Percentiles rank a stretch among this genome's conserved stretches.
Conservation (phyloP, 2,329 filamentous ascomycete genomes). For the Diaporthe longicolla region DNA sequence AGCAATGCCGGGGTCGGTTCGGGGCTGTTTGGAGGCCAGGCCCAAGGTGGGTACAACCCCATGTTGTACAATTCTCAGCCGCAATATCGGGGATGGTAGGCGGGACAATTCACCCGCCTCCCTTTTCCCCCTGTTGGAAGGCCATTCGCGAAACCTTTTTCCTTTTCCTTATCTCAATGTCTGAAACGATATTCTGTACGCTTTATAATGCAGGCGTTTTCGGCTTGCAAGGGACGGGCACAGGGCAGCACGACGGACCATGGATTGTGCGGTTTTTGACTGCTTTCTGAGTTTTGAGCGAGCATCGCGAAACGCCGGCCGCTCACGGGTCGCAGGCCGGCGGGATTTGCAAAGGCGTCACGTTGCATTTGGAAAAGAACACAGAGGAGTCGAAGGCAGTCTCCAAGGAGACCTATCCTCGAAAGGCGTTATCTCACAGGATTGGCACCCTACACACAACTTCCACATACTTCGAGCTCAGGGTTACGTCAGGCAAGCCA, state of each 20-base stretch:
- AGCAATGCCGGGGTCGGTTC: conserved; percentile 88
- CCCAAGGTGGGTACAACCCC: conserved; percentile 95
- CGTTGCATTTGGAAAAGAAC: conserved; percentile 50
- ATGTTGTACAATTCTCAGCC: conserved; percentile 83
- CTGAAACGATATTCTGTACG: conserved; percentile 38
- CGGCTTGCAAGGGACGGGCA: conserved; percentile 42
- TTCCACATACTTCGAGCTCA: conserved; percentile 54
- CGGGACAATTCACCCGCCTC: not conserved
- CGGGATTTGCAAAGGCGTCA: conserved; percentile 43
- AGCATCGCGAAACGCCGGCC: conserved; percentile 45
- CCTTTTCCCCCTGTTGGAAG: not conserved
- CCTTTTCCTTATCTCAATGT: conserved; percentile 34
- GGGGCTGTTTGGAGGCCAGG: conserved; percentile 88
- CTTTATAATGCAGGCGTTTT: conserved; percentile 42
- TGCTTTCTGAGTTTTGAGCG: conserved; percentile 44
- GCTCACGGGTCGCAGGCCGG: conserved; percentile 41
- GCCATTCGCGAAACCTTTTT: conserved; percentile 22
- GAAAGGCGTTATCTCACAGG: conserved; percentile 41
- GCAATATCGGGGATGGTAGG: conserved; percentile 75
- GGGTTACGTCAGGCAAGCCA: conserved; percentile 74
- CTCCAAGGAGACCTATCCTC: conserved; percentile 44
- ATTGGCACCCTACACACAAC: conserved; percentile 43
- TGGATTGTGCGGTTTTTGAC: conserved; percentile 39
- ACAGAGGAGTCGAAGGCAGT: conserved; percentile 41
- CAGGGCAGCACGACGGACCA: conserved; percentile 43